These are phyloP conservation scores for Ogataea minuta DNA, from an alignment of 805 yeast species.

Conservation along the genomic window DNA sequence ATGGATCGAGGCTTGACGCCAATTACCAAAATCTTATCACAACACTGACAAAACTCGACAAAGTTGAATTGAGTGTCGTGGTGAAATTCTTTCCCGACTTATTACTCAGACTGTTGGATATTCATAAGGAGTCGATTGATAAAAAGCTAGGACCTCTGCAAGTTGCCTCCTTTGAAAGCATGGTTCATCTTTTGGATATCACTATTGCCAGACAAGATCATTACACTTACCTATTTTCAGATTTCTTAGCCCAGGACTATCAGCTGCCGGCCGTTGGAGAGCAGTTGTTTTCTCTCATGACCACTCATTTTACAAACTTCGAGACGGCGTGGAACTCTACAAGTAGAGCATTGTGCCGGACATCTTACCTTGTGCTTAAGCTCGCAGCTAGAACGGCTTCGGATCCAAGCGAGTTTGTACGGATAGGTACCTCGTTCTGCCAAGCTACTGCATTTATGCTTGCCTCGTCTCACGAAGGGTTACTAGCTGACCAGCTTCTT, in stretches of 20 bases:
- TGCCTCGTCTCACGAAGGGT: conserved; percentile 42
- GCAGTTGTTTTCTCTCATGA: conserved; percentile 44
- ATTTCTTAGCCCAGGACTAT: conserved; percentile 39
- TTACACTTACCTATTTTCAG: conserved; percentile 54
- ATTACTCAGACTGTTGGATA: conserved; percentile 39
- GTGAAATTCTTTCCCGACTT: conserved; percentile 62
- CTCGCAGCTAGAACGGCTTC: conserved; percentile 30
- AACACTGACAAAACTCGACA: conserved; percentile 48
- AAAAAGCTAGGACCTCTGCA: conserved; percentile 28
- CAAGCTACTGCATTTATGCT: conserved; percentile 43
- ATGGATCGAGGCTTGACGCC: conserved; percentile 41
- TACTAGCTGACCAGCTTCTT: conserved; percentile 61
- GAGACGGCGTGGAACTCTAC: conserved; percentile 57
- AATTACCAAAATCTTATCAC: conserved; percentile 43
- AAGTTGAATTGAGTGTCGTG: conserved; percentile 51
- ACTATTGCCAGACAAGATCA: conserved; percentile 66
- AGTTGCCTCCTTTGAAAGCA: conserved; percentile 47
- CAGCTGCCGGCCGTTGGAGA: conserved; percentile 52
- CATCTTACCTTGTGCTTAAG: conserved; percentile 50
- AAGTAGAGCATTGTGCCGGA: conserved; percentile 63
- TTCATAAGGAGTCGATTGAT: conserved; percentile 28
- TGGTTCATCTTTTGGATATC: conserved; percentile 60
- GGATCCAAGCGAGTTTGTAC: conserved; percentile 13
- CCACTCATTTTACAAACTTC: conserved; percentile 47
- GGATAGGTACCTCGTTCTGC: conserved; percentile 31